phyloP scores from a whole-genome alignment of 2,329 filamentous ascomycete genomes.

The Aspergillus quadricinctus region DNA sequence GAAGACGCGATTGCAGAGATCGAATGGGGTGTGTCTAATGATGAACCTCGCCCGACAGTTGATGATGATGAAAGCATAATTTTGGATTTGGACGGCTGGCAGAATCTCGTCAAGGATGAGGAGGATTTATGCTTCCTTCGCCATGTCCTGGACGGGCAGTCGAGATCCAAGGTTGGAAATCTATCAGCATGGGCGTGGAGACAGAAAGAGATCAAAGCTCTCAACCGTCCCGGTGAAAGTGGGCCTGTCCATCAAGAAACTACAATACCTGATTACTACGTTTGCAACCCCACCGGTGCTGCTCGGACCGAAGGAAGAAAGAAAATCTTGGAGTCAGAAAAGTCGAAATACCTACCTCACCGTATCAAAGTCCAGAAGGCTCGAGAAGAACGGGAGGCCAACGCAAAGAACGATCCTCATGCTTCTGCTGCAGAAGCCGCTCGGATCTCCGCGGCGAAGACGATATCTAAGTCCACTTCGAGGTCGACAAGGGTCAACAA shows the following conservation, averaged over 20 bases:
- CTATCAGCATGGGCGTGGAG: constrained; percentile 64
- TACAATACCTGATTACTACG: constrained; percentile 67
- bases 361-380: constrained; percentile 93
- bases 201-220: constrained; percentile 66
- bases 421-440: constrained; percentile 65
- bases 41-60: constrained; percentile 59
- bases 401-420: constrained; percentile 59
- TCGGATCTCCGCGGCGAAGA: constrained; percentile 72
- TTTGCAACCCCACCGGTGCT: constrained; percentile 77
- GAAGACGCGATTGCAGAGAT: constrained; percentile 47
- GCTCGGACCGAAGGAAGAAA: constrained; percentile 90
- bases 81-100: constrained; percentile 67
- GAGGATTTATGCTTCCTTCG: constrained; percentile 60
- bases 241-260: constrained; percentile 52
- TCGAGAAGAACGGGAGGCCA: constrained; percentile 81
- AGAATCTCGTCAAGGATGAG: constrained; percentile 63
- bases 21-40: constrained; percentile 57
- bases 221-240: constrained; percentile 56
- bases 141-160: constrained; percentile 46
- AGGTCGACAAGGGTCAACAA: constrained; percentile 94
- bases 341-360: constrained; percentile 96
- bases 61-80: constrained; percentile 61
- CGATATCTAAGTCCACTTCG: constrained; percentile 81
- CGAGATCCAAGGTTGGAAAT: constrained; percentile 51
- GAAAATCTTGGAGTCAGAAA: constrained; percentile 94